Conservation (phyloP, 768 basidiomycete genomes). For the Russula griseocarnosa region DNA sequence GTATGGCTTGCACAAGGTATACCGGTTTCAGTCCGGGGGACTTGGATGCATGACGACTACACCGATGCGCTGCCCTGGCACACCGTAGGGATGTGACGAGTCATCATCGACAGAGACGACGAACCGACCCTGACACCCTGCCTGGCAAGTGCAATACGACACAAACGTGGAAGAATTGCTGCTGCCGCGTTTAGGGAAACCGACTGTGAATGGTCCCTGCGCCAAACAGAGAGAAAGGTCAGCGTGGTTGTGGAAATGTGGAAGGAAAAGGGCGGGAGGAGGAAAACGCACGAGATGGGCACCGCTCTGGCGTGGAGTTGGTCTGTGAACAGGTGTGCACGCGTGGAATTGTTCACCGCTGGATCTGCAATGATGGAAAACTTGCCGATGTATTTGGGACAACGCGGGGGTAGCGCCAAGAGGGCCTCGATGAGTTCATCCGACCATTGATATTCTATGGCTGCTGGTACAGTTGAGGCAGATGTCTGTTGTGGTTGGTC, state of each 20-base stretch:
- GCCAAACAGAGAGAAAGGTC: not conserved
- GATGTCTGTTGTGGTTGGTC: not conserved
- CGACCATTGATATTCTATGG: conserved; percentile 13
- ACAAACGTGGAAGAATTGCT: not conserved
- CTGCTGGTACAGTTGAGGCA: too few relatives aligned
- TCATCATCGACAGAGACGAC: conserved; percentile 15
- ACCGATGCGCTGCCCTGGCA: conserved; percentile 13
- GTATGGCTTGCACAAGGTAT: not conserved
- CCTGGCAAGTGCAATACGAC: not conserved
- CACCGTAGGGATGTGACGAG: not conserved
- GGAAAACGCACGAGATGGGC: conserved; percentile 1
- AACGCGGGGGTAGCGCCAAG: not conserved
- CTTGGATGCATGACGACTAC: not conserved
- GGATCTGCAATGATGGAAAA: conserved; percentile 16
- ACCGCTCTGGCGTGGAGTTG: conserved; percentile 3
- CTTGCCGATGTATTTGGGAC: conserved; percentile 10
- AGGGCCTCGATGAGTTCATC: conserved; percentile 6
- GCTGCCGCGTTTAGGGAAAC: not conserved
- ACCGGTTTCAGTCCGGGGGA: not conserved
- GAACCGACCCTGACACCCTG: conserved; percentile 2
- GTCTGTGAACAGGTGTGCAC: not conserved
- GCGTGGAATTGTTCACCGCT: conserved; percentile 3
- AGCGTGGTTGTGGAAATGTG: not conserved
- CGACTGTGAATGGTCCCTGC: not conserved
- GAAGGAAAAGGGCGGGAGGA: too few relatives aligned